These are phyloP conservation scores for Plasmodium reichenowi DNA, from an alignment of 169 alveolate species.

Conservation along the genomic window DNA sequence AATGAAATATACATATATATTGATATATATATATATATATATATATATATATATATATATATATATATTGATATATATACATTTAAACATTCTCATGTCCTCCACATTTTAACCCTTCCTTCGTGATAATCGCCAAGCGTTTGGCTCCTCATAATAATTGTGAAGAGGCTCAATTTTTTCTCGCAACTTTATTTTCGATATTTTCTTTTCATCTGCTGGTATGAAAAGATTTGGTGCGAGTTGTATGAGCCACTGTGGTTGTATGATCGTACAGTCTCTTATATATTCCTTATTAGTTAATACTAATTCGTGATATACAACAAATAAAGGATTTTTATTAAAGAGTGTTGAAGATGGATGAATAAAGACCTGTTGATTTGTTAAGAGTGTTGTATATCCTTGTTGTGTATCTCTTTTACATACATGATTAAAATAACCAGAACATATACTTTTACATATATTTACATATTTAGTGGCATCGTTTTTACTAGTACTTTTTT, in stretches of 20 bases:
- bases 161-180: slow-evolving; percentile 97
- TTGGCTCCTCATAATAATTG: slow-evolving; percentile 96
- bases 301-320: slow-evolving; percentile 98
- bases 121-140: slow-evolving; percentile 98
- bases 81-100: neutral
- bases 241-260: slow-evolving; percentile 98
- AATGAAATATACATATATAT: neutral
- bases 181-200: slow-evolving; percentile 92
- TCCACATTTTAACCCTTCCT: slow-evolving; percentile 89
- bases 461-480: slow-evolving; percentile 88
- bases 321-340: slow-evolving; percentile 96
- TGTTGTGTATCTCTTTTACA: slow-evolving; percentile 97
- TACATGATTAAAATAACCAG: slow-evolving; percentile 98
- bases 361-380: slow-evolving; percentile 96
- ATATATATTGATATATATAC: neutral
- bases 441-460: slow-evolving; percentile 96
- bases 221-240: slow-evolving; percentile 97
- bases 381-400: slow-evolving; percentile 97
- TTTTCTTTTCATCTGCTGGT: slow-evolving; percentile 90
- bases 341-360: slow-evolving; percentile 97
- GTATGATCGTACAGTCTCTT: slow-evolving; percentile 97
- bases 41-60: neutral
- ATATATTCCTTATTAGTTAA: slow-evolving; percentile 98
- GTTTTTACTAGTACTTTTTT: slow-evolving; percentile 84
- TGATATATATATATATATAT: neutral